These are phyloP conservation scores for Eimeria necatrix DNA, from an alignment of 169 alveolate species.

Conservation along the genomic window DNA sequence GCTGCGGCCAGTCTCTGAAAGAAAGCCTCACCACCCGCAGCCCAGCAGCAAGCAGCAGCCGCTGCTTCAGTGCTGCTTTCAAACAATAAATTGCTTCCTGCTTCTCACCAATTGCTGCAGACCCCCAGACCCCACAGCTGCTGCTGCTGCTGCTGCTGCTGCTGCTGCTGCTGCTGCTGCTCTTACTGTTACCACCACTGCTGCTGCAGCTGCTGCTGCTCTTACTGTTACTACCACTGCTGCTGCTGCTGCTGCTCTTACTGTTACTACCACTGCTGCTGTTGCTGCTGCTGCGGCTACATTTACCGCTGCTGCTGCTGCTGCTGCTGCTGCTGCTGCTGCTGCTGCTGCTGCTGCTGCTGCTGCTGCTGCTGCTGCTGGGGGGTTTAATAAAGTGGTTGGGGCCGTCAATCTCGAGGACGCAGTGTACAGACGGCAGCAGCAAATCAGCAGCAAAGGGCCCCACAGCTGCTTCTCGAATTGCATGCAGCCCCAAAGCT, in stretches of 20 bases:
- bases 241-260: background rate
- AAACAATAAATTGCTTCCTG: too few species aligned
- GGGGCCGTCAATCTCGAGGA: slow-evolving; percentile 74
- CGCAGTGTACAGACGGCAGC: background rate
- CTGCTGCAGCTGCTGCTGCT: slow-evolving; percentile 12
- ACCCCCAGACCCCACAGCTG: background rate
- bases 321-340: background rate
- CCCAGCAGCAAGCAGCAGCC: too few species aligned
- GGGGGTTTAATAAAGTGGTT: slow-evolving; percentile 36
- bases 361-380: slow-evolving; percentile 20
- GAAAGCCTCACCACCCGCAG: too few species aligned
- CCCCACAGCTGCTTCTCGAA: slow-evolving; percentile 15
- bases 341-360: slow-evolving; percentile 14
- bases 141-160: background rate
- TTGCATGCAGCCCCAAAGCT: slow-evolving; percentile 20
- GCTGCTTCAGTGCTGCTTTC: too few species aligned
- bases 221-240: slow-evolving; percentile 16
- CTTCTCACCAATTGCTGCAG: too few species aligned
- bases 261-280: background rate
- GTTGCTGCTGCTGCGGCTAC: slow-evolving; percentile 11
- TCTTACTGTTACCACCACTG: background rate
- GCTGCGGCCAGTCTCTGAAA: too few species aligned
- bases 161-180: slow-evolving; percentile 15
- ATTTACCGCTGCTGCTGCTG: background rate
- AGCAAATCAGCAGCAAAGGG: slow-evolving; percentile 37